These are phyloP conservation scores for Teratosphaeria nubilosa DNA, from an alignment of 2,329 filamentous ascomycete species.

Conservation along the genomic window DNA sequence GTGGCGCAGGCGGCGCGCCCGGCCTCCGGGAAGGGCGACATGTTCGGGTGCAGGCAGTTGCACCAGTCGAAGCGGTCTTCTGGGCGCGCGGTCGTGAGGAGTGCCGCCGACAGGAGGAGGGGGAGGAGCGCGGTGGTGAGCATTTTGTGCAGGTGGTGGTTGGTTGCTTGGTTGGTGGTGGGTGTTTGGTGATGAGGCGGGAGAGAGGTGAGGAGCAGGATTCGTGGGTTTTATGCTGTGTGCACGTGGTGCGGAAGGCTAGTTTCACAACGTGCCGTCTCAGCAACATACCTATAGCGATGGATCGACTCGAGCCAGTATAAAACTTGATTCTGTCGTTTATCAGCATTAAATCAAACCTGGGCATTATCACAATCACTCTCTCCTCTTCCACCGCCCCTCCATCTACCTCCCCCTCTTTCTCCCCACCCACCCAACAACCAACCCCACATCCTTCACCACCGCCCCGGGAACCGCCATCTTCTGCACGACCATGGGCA, in stretches of 20 bases:
- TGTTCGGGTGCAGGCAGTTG: neutral
- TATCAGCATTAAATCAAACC: neutral
- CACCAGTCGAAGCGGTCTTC: neutral
- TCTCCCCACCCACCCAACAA: constrained; percentile 47
- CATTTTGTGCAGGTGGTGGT: too few species aligned
- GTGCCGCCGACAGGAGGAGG: neutral
- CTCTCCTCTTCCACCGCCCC: neutral
- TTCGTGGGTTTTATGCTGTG: too few species aligned
- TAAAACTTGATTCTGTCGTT: too few species aligned
- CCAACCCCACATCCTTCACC: constrained; percentile 61
- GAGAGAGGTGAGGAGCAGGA: too few species aligned
- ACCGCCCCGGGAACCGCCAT: constrained; percentile 52
- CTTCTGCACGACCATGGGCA: constrained; percentile 59
- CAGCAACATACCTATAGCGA: too few species aligned
- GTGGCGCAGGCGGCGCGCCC: neutral
- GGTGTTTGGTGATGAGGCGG: too few species aligned
- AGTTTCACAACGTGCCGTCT: too few species aligned
- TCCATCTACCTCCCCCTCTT: neutral
- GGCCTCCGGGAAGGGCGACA: neutral
- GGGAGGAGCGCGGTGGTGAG: neutral
- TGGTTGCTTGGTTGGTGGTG: too few species aligned
- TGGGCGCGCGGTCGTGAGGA: too few species aligned
- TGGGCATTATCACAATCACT: neutral
- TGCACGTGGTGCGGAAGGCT: too few species aligned
- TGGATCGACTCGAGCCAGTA: too few species aligned